Evolutionary conservation across 2,329 filamentous ascomycete genomes (phyloP).

Genomic region (Aspergillus latus): DNA sequence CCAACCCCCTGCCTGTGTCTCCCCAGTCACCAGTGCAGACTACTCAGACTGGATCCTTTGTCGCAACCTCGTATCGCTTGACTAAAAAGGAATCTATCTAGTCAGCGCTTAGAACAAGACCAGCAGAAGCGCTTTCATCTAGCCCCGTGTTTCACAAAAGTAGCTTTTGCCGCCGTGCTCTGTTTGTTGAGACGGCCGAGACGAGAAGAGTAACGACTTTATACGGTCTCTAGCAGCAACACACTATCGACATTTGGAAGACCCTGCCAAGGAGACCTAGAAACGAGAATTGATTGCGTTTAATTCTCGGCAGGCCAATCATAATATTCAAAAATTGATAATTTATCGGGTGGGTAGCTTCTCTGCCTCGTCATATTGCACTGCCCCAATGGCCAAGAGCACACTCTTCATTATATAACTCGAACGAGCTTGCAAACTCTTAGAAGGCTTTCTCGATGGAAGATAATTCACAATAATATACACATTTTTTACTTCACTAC

Average conservation of each 20-base stretch:
- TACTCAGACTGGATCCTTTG: not conserved
- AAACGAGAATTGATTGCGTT: not conserved
- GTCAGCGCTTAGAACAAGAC: slow-evolving; percentile 8
- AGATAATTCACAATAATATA: not conserved
- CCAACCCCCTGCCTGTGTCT: not conserved
- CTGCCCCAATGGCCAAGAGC: not conserved
- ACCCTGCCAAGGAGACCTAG: slow-evolving; percentile 2
- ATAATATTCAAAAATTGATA: not conserved
- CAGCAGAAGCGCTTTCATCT: not conserved
- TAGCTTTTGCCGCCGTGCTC: not conserved
- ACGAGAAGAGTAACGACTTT: not conserved
- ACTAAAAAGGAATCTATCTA: not conserved
- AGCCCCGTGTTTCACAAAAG: not conserved
- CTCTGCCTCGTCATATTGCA: slow-evolving; percentile 7
- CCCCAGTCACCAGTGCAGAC: not conserved
- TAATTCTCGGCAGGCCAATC: not conserved
- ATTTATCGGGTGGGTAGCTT: not conserved
- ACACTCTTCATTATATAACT: no score
- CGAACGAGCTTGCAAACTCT: not conserved
- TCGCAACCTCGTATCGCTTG: not conserved
- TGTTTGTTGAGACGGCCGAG: not conserved
- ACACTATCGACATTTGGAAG: not conserved
- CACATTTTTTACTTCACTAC: not conserved
- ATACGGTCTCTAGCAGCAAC: not conserved
- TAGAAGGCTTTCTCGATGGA: not conserved